Conservation (phyloP, 2,329 filamentous ascomycete genomes). For the Curvularia eragrostidis region DNA sequence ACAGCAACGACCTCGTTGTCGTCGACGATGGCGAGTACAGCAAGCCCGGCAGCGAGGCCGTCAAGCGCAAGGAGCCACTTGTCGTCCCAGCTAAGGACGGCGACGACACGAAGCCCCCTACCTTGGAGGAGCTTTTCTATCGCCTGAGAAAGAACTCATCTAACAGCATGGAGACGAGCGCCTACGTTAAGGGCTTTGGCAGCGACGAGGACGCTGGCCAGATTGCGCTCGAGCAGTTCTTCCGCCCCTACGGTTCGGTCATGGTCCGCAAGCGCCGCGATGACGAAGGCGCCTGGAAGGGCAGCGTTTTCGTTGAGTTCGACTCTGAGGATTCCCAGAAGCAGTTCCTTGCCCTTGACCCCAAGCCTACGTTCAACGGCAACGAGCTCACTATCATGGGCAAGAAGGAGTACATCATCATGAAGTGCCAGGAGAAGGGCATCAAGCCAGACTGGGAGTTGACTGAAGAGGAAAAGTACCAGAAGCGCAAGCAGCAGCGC, state of each 20-base stretch:
- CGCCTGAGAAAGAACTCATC: constrained; percentile 63
- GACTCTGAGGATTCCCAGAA: constrained; percentile 76
- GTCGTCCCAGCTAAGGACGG: constrained; percentile 33
- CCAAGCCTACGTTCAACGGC: constrained; percentile 83
- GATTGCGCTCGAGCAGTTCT: constrained; percentile 93
- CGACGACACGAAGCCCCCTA: constrained; percentile 40
- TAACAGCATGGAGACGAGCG: constrained; percentile 72
- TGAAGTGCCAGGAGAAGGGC: constrained; percentile 56
- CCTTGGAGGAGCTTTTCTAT: constrained; percentile 54
- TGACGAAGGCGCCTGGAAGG: constrained; percentile 78
- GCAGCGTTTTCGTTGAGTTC: constrained; percentile 96
- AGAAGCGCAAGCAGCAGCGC: constrained; percentile 19
- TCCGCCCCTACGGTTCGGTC: constrained; percentile 78
- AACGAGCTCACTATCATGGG: constrained; percentile 81
- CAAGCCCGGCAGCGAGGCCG: constrained; percentile 48
- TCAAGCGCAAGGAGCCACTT: constrained; percentile 75
- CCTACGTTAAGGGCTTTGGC: constrained; percentile 96
- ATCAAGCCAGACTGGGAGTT: constrained; percentile 53
- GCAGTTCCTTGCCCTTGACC: constrained; percentile 79
- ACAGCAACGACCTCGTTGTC: constrained; percentile 75
- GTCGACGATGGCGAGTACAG: constrained; percentile 72
- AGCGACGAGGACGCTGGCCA: constrained; percentile 83
- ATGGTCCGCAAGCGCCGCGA: constrained; percentile 86
- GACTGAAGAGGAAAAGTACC: constrained; percentile 32
- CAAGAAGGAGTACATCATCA: constrained; percentile 81